Percentiles rank a stretch among this genome's conserved stretches.
Conservation (phyloP, 345 rosid species). For the Melaleuca alternifolia region DNA sequence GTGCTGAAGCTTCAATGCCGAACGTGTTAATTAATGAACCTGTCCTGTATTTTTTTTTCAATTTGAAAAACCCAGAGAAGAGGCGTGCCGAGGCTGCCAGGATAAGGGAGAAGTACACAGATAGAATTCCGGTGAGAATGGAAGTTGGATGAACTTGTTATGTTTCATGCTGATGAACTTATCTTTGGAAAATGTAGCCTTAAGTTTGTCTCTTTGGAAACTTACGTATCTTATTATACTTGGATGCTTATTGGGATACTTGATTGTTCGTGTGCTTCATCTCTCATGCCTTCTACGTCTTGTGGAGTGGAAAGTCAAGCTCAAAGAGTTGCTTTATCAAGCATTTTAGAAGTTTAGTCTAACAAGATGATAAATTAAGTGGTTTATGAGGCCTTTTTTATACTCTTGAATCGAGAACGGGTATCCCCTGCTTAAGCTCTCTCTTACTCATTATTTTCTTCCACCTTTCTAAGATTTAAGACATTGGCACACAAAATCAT, state of each 20-base stretch:
- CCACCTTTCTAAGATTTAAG: background rate
- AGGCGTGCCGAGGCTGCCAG: conserved; percentile 92
- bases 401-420: background rate
- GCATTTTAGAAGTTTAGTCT: background rate
- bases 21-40: background rate
- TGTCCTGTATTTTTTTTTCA: background rate
- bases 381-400: background rate
- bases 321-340: background rate
- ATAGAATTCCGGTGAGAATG: conserved; percentile 82
- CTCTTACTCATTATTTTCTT: background rate
- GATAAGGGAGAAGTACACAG: conserved; percentile 90
- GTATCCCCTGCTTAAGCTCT: background rate
- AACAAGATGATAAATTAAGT: background rate
- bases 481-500: background rate
- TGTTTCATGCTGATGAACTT: background rate
- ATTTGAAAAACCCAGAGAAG: conserved; percentile 43
- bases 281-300: background rate
- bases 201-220: background rate
- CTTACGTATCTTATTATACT: background rate
- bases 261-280: background rate
- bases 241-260: background rate
- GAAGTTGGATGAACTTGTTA: background rate
- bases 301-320: background rate
- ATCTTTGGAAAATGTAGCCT: background rate
- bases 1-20: background rate